These are phyloP conservation scores for Neospora caninum DNA, from an alignment of 169 alveolate genomes.

Conservation along the genomic window DNA sequence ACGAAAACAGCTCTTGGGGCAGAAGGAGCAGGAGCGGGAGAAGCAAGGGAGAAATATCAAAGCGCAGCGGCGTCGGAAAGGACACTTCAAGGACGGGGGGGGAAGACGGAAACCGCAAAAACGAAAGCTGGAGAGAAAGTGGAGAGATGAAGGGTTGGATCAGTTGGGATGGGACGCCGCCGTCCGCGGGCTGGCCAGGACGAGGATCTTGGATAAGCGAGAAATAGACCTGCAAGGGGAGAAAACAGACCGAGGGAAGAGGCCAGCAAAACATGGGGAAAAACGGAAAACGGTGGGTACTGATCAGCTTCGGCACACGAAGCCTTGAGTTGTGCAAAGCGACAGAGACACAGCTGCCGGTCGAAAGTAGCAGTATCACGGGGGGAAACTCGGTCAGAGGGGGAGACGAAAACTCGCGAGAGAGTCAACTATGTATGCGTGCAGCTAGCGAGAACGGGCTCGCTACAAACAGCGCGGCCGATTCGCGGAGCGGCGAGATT, in stretches of 20 bases:
- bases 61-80: background rate
- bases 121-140: background rate
- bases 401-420: too few relatives aligned
- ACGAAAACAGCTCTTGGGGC: background rate
- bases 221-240: background rate
- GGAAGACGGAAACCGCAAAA: background rate
- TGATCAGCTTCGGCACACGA: too few relatives aligned
- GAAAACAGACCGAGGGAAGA: background rate
- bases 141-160: slow-evolving; percentile 18
- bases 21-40: background rate
- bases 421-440: too few relatives aligned
- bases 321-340: too few relatives aligned
- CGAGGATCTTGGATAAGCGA: background rate
- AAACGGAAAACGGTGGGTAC: too few relatives aligned
- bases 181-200: background rate
- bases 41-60: background rate
- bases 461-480: too few relatives aligned
- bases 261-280: background rate
- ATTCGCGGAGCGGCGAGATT: too few relatives aligned
- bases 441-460: too few relatives aligned
- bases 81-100: background rate
- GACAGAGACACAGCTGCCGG: too few relatives aligned
- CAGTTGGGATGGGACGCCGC: background rate
- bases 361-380: too few relatives aligned
- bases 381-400: too few relatives aligned